Evolutionary conservation across 2,329 filamentous ascomycete genomes (phyloP).

Genomic region (Tolypocladium guangdongense): DNA sequence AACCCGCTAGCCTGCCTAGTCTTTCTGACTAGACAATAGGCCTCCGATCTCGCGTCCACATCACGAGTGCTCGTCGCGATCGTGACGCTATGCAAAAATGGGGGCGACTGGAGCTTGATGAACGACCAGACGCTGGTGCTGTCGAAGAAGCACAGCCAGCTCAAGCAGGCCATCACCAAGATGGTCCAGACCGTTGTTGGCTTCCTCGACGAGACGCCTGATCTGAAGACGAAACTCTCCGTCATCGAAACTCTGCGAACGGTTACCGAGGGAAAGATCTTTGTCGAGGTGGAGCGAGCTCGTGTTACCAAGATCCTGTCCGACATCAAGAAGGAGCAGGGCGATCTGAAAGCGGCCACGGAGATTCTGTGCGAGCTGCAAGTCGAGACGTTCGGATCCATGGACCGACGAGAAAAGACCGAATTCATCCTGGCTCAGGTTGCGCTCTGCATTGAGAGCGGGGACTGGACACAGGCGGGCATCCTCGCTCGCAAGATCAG

Average conservation of each 20-base stretch:
- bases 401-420: slow-evolving; percentile 94
- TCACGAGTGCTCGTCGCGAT: slow-evolving; percentile 80
- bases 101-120: slow-evolving; percentile 84
- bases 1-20: slow-evolving; percentile 7
- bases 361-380: slow-evolving; percentile 96
- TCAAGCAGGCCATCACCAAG: slow-evolving; percentile 96
- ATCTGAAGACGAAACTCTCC: slow-evolving; percentile 76
- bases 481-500: slow-evolving; percentile 96
- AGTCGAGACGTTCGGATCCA: slow-evolving; percentile 97
- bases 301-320: slow-evolving; percentile 91
- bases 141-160: slow-evolving; percentile 99
- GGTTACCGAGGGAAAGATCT: slow-evolving; percentile 99
- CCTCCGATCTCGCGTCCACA: slow-evolving; percentile 91
- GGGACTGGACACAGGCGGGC: slow-evolving; percentile 90
- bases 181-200: slow-evolving; percentile 97
- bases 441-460: slow-evolving; percentile 84
- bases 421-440: slow-evolving; percentile 98
- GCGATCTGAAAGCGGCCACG: slow-evolving; percentile 78
- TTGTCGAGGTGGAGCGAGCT: slow-evolving; percentile 95
- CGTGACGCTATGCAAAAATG: slow-evolving; percentile 88
- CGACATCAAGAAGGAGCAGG: slow-evolving; percentile 93
- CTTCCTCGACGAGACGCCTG: slow-evolving; percentile 80
- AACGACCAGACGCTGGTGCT: slow-evolving; percentile 94
- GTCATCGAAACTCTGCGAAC: slow-evolving; percentile 93
- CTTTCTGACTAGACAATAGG: slow-evolving; percentile 37